These are phyloP conservation scores for Leccinum incarnatum DNA, from an alignment of 768 basidiomycete species.

Conservation along the genomic window DNA sequence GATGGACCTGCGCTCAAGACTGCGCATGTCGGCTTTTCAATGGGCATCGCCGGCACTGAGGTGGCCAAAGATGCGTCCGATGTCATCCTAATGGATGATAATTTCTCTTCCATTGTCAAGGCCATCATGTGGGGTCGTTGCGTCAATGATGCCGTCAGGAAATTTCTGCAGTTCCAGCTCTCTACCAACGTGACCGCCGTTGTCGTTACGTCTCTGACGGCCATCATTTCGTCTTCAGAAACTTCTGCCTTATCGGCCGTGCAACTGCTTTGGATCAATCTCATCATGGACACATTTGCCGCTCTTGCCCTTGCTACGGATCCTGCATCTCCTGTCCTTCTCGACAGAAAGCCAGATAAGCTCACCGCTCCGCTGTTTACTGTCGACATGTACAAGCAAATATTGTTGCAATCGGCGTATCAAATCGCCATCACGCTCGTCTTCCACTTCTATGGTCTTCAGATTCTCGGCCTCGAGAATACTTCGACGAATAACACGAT, in stretches of 20 bases:
- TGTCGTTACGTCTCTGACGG: conserved; percentile 87
- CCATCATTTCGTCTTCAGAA: conserved; percentile 72
- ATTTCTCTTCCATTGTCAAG: conserved; percentile 93
- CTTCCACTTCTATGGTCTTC: conserved; percentile 81
- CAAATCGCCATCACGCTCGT: conserved; percentile 81
- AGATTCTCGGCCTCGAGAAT: conserved; percentile 62
- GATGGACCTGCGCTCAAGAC: conserved; percentile 96
- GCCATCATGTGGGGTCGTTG: conserved; percentile 99
- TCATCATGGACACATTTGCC: conserved; percentile 99
- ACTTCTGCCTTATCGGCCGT: conserved; percentile 90
- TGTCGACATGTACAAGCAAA: conserved; percentile 96
- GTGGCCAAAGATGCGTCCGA: conserved; percentile 99
- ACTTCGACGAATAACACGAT: conserved; percentile 37
- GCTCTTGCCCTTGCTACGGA: conserved; percentile 97
- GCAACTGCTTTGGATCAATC: conserved; percentile 97
- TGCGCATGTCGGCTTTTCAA: conserved; percentile 95
- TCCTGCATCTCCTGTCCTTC: conserved; percentile 75
- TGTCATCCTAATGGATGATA: conserved; percentile 97
- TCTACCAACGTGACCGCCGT: conserved; percentile 96
- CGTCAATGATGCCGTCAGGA: conserved; percentile 96
- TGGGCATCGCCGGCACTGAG: conserved; percentile 96
- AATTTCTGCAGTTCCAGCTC: conserved; percentile 96
- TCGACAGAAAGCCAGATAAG: conserved; percentile 89
- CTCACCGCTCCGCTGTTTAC: conserved; percentile 87
- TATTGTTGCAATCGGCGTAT: conserved; percentile 83